Conservation (phyloP, 2,329 filamentous ascomycete genomes). For the Colletotrichum lini region DNA sequence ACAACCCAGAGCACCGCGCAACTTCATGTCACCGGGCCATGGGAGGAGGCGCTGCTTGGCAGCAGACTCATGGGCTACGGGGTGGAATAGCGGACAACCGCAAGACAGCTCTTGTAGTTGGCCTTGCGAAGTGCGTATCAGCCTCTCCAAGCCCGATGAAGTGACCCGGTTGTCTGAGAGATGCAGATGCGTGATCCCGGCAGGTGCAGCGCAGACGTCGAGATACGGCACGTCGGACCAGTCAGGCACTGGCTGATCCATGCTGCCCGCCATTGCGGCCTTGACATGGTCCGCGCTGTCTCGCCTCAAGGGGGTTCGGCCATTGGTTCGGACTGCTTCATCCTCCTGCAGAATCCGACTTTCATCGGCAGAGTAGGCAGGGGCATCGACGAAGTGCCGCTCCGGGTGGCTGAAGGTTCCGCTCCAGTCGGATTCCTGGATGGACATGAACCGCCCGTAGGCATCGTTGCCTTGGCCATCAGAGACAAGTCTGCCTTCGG, state of each 20-base stretch:
- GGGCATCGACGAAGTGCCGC: conserved; percentile 65
- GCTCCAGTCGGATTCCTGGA: conserved; percentile 65
- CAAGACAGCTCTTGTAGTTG: conserved; percentile 69
- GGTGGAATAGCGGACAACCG: conserved; percentile 54
- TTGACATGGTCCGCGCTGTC: conserved; percentile 55
- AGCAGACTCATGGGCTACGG: conserved; percentile 1
- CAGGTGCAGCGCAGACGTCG: conserved; percentile 46
- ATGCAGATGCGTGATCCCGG: conserved; percentile 68
- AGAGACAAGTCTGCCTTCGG: conserved; percentile 61
- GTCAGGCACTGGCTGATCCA: conserved; percentile 29
- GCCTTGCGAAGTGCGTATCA: conserved; percentile 61
- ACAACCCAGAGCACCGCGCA: conserved; percentile 62
- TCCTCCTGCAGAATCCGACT: conserved; percentile 46
- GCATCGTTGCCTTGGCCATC: conserved; percentile 48
- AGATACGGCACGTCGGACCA: conserved; percentile 40
- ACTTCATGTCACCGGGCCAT: conserved; percentile 50
- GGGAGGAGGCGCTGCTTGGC: conserved; percentile 29
- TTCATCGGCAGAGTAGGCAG: conserved; percentile 55
- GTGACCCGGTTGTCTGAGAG: conserved; percentile 67
- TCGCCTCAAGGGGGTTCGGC: conserved; percentile 47
- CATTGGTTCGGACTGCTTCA: conserved; percentile 48
- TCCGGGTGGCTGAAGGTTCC: conserved; percentile 60
- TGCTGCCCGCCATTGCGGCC: conserved; percentile 34
- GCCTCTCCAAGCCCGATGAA: conserved; percentile 55
- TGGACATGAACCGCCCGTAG: conserved; percentile 59